A percentile compares a stretch with the other conserved stretches of the same genome.
These are phyloP conservation scores for Chaetoceros tenuissimus DNA, from an alignment of 108 stramenopile genomes.

Conservation along the genomic window DNA sequence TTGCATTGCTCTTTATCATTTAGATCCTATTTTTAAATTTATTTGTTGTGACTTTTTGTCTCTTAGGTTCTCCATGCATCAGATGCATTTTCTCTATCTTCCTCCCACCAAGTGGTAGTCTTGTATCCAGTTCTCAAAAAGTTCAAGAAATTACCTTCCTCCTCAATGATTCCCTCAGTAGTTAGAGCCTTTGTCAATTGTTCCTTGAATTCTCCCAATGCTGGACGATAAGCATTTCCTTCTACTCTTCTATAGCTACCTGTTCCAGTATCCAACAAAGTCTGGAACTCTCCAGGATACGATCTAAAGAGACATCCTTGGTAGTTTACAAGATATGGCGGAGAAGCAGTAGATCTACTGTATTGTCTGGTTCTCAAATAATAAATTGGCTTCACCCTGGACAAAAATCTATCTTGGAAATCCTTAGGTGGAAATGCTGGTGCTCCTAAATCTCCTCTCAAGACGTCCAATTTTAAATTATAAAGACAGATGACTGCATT, in stretches of 20 bases:
- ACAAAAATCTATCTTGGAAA: constrained; percentile 88
- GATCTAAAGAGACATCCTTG: constrained; percentile 90
- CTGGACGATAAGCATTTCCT: constrained; percentile 57
- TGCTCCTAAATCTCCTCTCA: constrained; percentile 80
- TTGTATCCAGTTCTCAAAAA: constrained; percentile 85
- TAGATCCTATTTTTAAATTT: too few relatives aligned
- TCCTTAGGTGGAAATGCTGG: constrained; percentile 61
- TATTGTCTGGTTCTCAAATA: constrained; percentile 90
- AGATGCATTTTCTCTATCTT: constrained; percentile 71
- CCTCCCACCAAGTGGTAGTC: constrained; percentile 91
- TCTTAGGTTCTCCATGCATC: constrained; percentile 63
- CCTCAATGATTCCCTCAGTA: constrained; percentile 62
- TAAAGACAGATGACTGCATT: constrained; percentile 76
- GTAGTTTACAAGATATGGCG: constrained; percentile 91
- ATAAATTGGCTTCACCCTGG: constrained; percentile 81
- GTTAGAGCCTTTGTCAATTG: constrained; percentile 77
- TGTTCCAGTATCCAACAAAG: constrained; percentile 85
- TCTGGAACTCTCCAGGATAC: constrained; percentile 90
- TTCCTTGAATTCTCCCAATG: constrained; percentile 86
- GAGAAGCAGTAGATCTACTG: constrained; percentile 62
- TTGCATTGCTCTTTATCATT: too few relatives aligned
- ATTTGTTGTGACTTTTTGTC: too few relatives aligned
- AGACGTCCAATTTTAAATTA: constrained; percentile 88
- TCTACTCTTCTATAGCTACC: constrained; percentile 68
- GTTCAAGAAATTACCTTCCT: constrained; percentile 60